phyloP scores from a whole-genome alignment of 768 basidiomycete species.

The Leccinum sublutescens region DNA sequence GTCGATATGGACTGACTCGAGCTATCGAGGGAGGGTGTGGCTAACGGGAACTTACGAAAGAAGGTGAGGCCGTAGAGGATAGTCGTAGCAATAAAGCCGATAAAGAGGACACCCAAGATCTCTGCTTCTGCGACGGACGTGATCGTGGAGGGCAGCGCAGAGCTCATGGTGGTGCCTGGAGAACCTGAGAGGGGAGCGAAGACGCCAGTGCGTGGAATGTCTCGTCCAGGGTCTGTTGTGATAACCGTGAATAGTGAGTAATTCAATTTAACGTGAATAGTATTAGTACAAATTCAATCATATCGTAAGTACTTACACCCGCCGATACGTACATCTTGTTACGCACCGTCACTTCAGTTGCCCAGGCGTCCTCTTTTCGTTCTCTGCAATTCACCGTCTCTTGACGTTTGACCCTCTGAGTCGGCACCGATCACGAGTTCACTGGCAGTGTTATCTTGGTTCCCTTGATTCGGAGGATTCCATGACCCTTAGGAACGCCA shows the following conservation, averaged over 20 bases:
- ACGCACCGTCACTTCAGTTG: too few relatives aligned
- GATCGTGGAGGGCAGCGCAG: neutral
- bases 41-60: conserved; percentile 25
- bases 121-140: conserved; percentile 23
- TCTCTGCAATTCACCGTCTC: too few relatives aligned
- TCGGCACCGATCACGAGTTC: too few relatives aligned
- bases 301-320: too few relatives aligned
- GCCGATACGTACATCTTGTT: too few relatives aligned
- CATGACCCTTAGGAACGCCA: too few relatives aligned
- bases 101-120: conserved; percentile 26
- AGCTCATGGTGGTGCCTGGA: conserved; percentile 16
- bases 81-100: conserved; percentile 27
- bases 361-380: too few relatives aligned
- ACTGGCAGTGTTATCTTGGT: too few relatives aligned
- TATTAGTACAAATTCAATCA: conserved; percentile 1
- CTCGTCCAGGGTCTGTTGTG: neutral
- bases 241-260: conserved; percentile 2
- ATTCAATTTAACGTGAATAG: neutral
- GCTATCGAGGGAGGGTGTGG: neutral
- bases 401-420: too few relatives aligned
- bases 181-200: neutral
- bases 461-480: too few relatives aligned
- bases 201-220: conserved; percentile 1
- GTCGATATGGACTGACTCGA: neutral
- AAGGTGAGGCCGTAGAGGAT: conserved; percentile 35